Percentiles rank a stretch among this genome's conserved stretches.
These are phyloP conservation scores for Leptodermis oblonga DNA, from an alignment of 257 asterid genomes.

Conservation along the genomic window DNA sequence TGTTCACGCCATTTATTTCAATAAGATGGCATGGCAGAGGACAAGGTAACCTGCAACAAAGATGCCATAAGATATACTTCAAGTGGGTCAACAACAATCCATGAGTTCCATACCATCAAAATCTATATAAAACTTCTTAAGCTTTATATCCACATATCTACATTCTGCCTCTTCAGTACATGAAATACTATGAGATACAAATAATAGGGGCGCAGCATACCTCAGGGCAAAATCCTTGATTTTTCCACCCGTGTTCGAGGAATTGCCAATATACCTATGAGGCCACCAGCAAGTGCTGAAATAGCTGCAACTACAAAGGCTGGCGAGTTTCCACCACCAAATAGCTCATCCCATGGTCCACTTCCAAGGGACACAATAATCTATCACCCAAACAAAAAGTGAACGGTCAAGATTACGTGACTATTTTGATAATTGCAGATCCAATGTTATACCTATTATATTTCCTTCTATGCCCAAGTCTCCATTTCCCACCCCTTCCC, in stretches of 20 bases:
- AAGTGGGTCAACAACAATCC: not conserved
- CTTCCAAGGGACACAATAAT: slow-evolving; percentile 72
- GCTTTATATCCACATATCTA: not conserved
- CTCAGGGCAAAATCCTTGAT: slow-evolving; percentile 48
- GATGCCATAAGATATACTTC: not conserved
- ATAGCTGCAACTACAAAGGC: slow-evolving; percentile 64
- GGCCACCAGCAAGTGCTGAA: slow-evolving; percentile 58
- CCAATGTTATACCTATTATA: not conserved
- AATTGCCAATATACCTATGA: slow-evolving; percentile 75
- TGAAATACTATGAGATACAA: not conserved
- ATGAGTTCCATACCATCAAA: not conserved
- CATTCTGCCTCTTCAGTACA: not conserved
- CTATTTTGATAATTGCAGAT: not conserved
- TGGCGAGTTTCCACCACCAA: slow-evolving; percentile 90
- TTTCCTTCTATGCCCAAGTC: not conserved
- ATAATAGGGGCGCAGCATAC: slow-evolving; percentile 32
- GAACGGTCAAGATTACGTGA: not conserved
- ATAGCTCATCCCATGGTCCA: slow-evolving; percentile 43
- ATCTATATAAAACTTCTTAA: not conserved
- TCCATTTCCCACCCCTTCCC: not conserved
- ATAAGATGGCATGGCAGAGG: not conserved
- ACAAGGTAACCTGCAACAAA: not conserved
- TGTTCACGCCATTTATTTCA: not conserved
- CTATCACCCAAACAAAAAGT: slow-evolving; percentile 35
- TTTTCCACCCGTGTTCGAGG: slow-evolving; percentile 72